Evolutionary conservation across 768 basidiomycete species (phyloP).

Genomic region (Candolleomyces eurysporus): DNA sequence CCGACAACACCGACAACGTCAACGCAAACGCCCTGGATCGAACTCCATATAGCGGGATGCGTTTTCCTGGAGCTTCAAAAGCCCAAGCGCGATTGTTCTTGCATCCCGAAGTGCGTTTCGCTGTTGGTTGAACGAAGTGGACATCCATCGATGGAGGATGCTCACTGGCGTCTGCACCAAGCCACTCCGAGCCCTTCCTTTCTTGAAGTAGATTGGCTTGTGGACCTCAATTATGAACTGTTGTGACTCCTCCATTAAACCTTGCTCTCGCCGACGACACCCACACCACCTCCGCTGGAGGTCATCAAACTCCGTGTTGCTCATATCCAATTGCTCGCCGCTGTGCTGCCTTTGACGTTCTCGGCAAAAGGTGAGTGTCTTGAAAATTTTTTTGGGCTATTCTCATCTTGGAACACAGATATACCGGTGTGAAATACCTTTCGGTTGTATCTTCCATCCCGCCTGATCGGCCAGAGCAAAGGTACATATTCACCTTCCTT

Average conservation of each 20-base stretch:
- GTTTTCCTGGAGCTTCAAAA: conserved; percentile 87
- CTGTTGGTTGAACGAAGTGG: conserved; percentile 73
- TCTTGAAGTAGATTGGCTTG: conserved; percentile 94
- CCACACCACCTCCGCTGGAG: conserved; percentile 76
- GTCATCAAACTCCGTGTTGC: conserved; percentile 89
- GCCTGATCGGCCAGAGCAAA: too few relatives aligned
- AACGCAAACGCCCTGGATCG: conserved; percentile 39
- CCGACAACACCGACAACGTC: conserved; percentile 46
- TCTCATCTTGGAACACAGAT: too few relatives aligned
- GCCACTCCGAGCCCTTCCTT: conserved; percentile 90
- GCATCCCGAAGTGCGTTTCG: conserved; percentile 73
- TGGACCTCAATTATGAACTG: conserved; percentile 91
- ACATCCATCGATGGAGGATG: conserved; percentile 71
- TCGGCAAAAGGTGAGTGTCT: conserved; percentile 75
- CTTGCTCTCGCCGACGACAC: conserved; percentile 92
- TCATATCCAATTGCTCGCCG: conserved; percentile 89
- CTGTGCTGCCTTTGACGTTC: conserved; percentile 89
- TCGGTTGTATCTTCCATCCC: too few relatives aligned
- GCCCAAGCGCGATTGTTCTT: conserved; percentile 82
- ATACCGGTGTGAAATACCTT: too few relatives aligned
- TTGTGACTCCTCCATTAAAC: conserved; percentile 90
- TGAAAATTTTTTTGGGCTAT: too few relatives aligned
- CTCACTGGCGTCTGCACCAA: conserved; percentile 92
- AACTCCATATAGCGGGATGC: conserved; percentile 68
- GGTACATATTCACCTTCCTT: too few relatives aligned